Base-by-base conservation (phyloP, 768 basidiomycete genomes). In the Strobilomyces confusus region DNA sequence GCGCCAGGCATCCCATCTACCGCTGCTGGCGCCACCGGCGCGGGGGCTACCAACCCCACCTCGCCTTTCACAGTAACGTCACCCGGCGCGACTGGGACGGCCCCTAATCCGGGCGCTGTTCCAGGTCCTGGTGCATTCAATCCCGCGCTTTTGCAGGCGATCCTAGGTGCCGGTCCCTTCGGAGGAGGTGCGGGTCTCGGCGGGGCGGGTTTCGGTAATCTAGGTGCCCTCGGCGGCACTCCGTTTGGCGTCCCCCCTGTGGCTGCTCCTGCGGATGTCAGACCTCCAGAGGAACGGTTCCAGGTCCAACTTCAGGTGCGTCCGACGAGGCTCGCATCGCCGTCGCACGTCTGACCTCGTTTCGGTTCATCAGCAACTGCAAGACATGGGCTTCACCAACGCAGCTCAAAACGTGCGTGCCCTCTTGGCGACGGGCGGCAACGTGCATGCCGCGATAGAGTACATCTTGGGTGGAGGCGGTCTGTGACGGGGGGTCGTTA, bases 361-460 rank as follows among this genome's bases (percentile, higher is more conserved):
- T 15, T 37, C n/a, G n/a, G n/a, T 47, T 19, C 1, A n/a, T 5
- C 59, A 92, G 89, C 92, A 95, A 86, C 69, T 98, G 64, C 87
- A 92, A 66, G 90, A 89, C 55, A 98, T 98, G 95, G 95, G 92
- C 2, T 92, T 98, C 70, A 82, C 79, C 48, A 93, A 95, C 52
- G 92, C 92, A 9, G 69, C 80, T 38, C 90, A 93, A 77, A 98
- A 98, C 67, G 78, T 98, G 8, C 79, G 94, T 5, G 94, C 95
- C 5, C 74, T 98, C 40, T 78, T 92, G 9, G 92, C 91, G 45
- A 94, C 93, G 0, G 92, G 83, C n/a, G 94, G 95, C 12, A 94
- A 93, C 62, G 91, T 97, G 17, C 83, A 97, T 66, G 79, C 83
- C 20, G 94, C 94, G 43, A 89, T 98, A 61, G 94, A 97, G 71